These are phyloP conservation scores for Cladosporium sp. DNA, from an alignment of 2,329 filamentous ascomycete genomes.

Conservation along the genomic window DNA sequence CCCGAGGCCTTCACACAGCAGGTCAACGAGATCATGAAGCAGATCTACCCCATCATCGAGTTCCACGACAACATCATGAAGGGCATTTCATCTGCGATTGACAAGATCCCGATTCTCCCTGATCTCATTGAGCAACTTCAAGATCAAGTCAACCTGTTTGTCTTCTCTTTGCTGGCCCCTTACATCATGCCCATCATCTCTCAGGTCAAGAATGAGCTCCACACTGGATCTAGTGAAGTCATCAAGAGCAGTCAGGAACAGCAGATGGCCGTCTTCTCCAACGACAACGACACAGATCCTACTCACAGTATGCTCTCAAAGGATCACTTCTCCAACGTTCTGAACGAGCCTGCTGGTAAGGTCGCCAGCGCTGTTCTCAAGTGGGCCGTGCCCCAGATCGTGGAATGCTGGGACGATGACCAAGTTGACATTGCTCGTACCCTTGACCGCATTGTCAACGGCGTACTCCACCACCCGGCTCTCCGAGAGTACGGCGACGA, in stretches of 20 bases:
- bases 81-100: slow-evolving; percentile 69
- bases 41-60: slow-evolving; percentile 85
- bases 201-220: slow-evolving; percentile 82
- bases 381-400: slow-evolving; percentile 86
- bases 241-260: slow-evolving; percentile 79
- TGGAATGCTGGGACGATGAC: slow-evolving; percentile 82
- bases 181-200: slow-evolving; percentile 80
- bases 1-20: slow-evolving; percentile 82
- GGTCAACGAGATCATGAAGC: slow-evolving; percentile 65
- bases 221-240: slow-evolving; percentile 79
- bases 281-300: slow-evolving; percentile 72
- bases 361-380: slow-evolving; percentile 72
- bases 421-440: slow-evolving; percentile 63
- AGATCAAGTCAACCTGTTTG: slow-evolving; percentile 82
- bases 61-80: slow-evolving; percentile 89
- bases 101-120: slow-evolving; percentile 79
- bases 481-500: slow-evolving; percentile 67
- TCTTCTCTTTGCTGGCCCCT: slow-evolving; percentile 86
- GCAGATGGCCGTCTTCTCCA: slow-evolving; percentile 80
- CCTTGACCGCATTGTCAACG: slow-evolving; percentile 71
- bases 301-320: slow-evolving; percentile 96
- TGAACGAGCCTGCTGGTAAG: slow-evolving; percentile 85
- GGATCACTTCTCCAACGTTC: slow-evolving; percentile 84
- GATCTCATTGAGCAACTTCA: slow-evolving; percentile 82
- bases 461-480: slow-evolving; percentile 85